A percentile compares a stretch with the other conserved stretches of the same genome.
These are phyloP conservation scores for Trichothecium sympodiale DNA, from an alignment of 2,329 filamentous ascomycete species.

Conservation along the genomic window DNA sequence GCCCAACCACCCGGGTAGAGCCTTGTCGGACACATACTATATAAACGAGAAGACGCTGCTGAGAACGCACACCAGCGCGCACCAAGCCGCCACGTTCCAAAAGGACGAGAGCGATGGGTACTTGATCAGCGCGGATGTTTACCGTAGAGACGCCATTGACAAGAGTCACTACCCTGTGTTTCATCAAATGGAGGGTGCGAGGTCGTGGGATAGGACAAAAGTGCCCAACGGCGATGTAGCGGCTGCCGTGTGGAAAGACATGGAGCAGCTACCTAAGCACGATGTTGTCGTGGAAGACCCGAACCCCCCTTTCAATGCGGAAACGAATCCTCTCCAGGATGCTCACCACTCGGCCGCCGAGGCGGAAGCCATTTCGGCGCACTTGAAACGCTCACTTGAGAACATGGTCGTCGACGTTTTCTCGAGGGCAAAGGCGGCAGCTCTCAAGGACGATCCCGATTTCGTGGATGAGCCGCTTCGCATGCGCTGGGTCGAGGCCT, in stretches of 20 bases:
- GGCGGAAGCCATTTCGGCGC: slow-evolving; percentile 69
- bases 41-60: slow-evolving; percentile 75
- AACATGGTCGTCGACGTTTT: slow-evolving; percentile 86
- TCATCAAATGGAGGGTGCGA: slow-evolving; percentile 96
- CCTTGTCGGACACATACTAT: slow-evolving; percentile 89
- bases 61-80: slow-evolving; percentile 88
- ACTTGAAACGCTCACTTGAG: slow-evolving; percentile 84
- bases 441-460: slow-evolving; percentile 36
- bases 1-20: slow-evolving; percentile 75
- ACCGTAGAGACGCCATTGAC: slow-evolving; percentile 89
- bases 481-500: slow-evolving; percentile 91
- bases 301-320: slow-evolving; percentile 64
- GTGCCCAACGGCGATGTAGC: slow-evolving; percentile 48
- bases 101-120: slow-evolving; percentile 66
- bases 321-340: slow-evolving; percentile 73
- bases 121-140: slow-evolving; percentile 89
- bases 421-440: slow-evolving; percentile 59
- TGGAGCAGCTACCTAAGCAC: slow-evolving; percentile 62
- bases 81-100: slow-evolving; percentile 75
- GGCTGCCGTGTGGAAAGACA: slow-evolving; percentile 56
- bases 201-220: slow-evolving; percentile 68
- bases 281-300: slow-evolving; percentile 71
- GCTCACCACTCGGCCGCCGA: slow-evolving; percentile 62
- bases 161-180: slow-evolving; percentile 93
- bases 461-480: slow-evolving; percentile 60